These are phyloP conservation scores for Boletales sp. DNA, from an alignment of 768 basidiomycete species.

Conservation along the genomic window DNA sequence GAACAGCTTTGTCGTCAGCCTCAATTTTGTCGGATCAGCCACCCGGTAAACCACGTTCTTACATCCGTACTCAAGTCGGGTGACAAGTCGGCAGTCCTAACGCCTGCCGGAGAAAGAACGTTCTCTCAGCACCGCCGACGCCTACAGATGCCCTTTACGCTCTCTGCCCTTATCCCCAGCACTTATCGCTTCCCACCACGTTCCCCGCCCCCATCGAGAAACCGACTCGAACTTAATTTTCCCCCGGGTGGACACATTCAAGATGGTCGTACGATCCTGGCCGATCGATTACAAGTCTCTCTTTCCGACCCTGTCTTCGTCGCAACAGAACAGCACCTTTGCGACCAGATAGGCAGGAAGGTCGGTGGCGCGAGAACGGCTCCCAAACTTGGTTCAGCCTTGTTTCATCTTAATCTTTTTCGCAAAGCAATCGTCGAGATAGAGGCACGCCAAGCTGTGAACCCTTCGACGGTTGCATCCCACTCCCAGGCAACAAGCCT, in stretches of 20 bases:
- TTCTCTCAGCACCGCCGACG: background rate
- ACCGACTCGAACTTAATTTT: constrained; percentile 8
- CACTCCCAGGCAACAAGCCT: background rate
- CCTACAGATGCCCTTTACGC: constrained; percentile 7
- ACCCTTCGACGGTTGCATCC: background rate
- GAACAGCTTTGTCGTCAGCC: constrained; percentile 10
- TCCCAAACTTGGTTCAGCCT: background rate
- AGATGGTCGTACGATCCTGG: constrained; percentile 8
- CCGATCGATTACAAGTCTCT: constrained; percentile 17
- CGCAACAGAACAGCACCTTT: constrained; percentile 13
- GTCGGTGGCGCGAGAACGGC: background rate
- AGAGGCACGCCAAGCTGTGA: background rate
- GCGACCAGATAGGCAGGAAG: background rate
- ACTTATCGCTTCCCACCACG: background rate
- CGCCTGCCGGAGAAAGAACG: no score
- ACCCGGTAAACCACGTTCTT: background rate
- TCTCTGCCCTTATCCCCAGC: constrained; percentile 4
- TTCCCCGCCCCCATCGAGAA: background rate
- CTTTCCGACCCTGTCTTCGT: constrained; percentile 22
- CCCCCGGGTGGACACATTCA: constrained; percentile 10
- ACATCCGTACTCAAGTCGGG: no score
- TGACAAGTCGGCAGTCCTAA: no score
- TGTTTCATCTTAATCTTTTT: background rate
- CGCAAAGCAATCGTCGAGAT: background rate
- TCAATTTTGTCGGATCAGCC: constrained; percentile 6